A percentile compares a stretch with the other conserved stretches of the same genome.
Conservation (phyloP, 306 rosid genomes). For the Glycyrrhiza uralensis region DNA sequence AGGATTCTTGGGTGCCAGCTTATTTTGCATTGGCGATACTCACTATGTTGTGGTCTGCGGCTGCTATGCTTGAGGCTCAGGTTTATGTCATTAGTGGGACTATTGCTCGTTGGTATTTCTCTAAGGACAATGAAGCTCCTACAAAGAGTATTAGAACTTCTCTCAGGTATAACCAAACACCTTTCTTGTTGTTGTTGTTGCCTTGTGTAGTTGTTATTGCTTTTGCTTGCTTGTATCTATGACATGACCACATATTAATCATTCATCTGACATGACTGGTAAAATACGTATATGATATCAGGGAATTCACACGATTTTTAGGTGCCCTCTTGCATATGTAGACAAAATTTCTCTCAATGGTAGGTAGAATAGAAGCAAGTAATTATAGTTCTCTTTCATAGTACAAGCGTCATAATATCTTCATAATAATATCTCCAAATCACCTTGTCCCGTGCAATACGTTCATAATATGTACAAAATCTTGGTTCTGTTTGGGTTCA, state of each 20-base stretch:
- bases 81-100: conserved; percentile 91
- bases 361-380: neutral
- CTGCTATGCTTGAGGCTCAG: conserved; percentile 71
- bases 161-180: conserved; percentile 67
- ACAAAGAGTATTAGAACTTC: conserved; percentile 61
- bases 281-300: neutral
- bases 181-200: neutral
- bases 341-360: neutral
- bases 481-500: too few relatives aligned
- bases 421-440: neutral
- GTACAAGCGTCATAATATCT: neutral
- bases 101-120: conserved; percentile 85
- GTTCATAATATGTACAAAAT: neutral
- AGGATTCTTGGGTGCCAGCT: conserved; percentile 89
- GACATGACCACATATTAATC: neutral
- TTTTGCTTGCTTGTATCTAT: conserved; percentile 15
- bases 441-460: neutral
- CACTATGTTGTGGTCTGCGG: conserved; percentile 83
- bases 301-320: neutral
- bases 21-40: conserved; percentile 82
- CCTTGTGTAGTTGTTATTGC: neutral
- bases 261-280: neutral
- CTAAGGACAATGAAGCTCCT: conserved; percentile 49
- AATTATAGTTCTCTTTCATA: neutral
- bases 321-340: neutral